Evolutionary conservation across 2,329 filamentous ascomycete species (phyloP).

Genomic region (Diplocarpon mali): DNA sequence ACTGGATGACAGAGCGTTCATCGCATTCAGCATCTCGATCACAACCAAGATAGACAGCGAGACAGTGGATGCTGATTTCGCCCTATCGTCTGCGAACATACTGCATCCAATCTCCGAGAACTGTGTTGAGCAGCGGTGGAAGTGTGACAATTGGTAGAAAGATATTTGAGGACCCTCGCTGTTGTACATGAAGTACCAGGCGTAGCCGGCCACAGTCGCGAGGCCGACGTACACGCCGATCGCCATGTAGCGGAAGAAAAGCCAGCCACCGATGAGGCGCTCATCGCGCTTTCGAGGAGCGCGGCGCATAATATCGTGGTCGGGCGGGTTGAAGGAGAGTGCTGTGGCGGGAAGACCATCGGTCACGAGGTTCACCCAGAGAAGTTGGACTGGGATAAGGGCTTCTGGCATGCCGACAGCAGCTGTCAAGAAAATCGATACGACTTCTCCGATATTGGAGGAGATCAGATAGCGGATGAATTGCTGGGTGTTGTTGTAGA

Average conservation of each 20-base stretch:
- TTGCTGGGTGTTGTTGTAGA: constrained; percentile 99
- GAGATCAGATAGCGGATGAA: constrained; percentile 99
- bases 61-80: constrained; percentile 84
- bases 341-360: constrained; percentile 94
- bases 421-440: constrained; percentile 96
- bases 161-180: constrained; percentile 78
- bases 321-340: constrained; percentile 95
- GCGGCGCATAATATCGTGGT: constrained; percentile 94
- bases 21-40: constrained; percentile 98
- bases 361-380: constrained; percentile 98
- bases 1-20: constrained; percentile 93
- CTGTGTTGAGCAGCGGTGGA: constrained; percentile 79
- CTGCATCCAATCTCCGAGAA: constrained; percentile 85
- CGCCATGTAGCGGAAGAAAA: constrained; percentile 95
- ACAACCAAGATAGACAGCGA: constrained; percentile 88
- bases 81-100: constrained; percentile 80
- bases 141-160: constrained; percentile 82
- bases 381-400: constrained; percentile 88
- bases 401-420: constrained; percentile 96
- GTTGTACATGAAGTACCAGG: constrained; percentile 99
- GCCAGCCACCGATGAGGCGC: constrained; percentile 82
- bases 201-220: constrained; percentile 92
- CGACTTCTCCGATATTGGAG: constrained; percentile 97
- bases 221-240: constrained; percentile 91
- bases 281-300: constrained; percentile 88